These are phyloP conservation scores for Aspergillus puulaauensis DNA, from an alignment of 2,329 filamentous ascomycete genomes.

Conservation along the genomic window DNA sequence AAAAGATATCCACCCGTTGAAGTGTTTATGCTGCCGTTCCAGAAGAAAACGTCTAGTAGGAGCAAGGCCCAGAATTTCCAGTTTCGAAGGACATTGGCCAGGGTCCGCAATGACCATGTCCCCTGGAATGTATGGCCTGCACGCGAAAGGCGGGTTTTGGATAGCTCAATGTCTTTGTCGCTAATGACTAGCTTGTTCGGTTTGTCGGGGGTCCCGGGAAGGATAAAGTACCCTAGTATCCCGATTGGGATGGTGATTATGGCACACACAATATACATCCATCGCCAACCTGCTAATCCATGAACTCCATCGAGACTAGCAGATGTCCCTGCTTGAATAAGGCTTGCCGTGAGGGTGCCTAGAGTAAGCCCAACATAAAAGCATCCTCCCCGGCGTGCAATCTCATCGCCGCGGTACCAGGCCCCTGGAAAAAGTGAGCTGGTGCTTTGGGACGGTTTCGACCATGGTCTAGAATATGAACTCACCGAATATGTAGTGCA, in stretches of 20 bases:
- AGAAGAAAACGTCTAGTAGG: constrained; percentile 56
- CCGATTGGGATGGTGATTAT: constrained; percentile 57
- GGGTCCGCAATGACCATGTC: constrained; percentile 27
- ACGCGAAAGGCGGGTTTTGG: constrained; percentile 46
- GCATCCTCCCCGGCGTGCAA: constrained; percentile 50
- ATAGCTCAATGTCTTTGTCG: constrained; percentile 49
- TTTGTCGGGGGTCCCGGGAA: constrained; percentile 53
- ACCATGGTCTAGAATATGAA: too few species aligned
- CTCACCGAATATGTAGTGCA: constrained; percentile 37
- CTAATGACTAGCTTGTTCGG: constrained; percentile 51
- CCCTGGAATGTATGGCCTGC: constrained; percentile 41
- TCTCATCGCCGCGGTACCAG: constrained; percentile 53
- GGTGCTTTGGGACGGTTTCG: not conserved
- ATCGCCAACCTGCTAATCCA: constrained; percentile 53
- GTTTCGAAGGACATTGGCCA: constrained; percentile 39
- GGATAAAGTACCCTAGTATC: constrained; percentile 51
- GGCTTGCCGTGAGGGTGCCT: constrained; percentile 53
- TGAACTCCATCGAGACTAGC: constrained; percentile 44
- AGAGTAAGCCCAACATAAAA: constrained; percentile 55
- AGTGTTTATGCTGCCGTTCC: constrained; percentile 53
- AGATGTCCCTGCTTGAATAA: constrained; percentile 49
- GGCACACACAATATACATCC: constrained; percentile 58
- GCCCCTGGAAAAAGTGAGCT: constrained; percentile 26
- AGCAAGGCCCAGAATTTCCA: constrained; percentile 54
- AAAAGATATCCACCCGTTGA: constrained; percentile 54